Evolutionary conservation across 2,329 filamentous ascomycete genomes (phyloP).

Genomic region (Aspergillus sp.): DNA sequence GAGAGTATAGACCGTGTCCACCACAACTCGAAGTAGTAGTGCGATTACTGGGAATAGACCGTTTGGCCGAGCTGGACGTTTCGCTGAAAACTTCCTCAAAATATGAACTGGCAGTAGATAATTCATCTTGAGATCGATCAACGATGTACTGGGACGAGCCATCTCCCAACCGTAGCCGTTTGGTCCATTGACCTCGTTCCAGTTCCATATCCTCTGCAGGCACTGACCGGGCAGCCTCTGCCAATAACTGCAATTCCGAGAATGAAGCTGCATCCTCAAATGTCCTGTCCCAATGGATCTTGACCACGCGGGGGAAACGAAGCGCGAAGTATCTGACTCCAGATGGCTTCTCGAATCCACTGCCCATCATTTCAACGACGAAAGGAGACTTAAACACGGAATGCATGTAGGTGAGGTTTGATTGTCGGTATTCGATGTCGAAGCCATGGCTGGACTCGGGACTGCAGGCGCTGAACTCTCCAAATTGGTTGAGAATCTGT

Average conservation of each 20-base stretch:
- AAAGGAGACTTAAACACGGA: conserved; percentile 59
- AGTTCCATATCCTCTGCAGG: conserved; percentile 48
- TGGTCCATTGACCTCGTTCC: conserved; percentile 53
- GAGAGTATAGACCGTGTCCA: not conserved
- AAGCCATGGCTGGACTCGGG: conserved; percentile 28
- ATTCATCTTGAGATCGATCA: conserved; percentile 15
- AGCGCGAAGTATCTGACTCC: conserved; percentile 63
- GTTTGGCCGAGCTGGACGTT: not conserved
- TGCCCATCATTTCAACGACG: conserved; percentile 71
- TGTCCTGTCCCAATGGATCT: conserved; percentile 66
- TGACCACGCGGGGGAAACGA: conserved; percentile 66
- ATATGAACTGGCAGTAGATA: conserved; percentile 13
- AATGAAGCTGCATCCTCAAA: conserved; percentile 62
- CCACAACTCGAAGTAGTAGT: not conserved
- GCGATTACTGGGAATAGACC: not conserved
- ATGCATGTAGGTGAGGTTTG: conserved; percentile 23
- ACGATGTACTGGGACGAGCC: conserved; percentile 15
- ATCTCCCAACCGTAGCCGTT: conserved; percentile 49
- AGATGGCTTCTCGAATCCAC: conserved; percentile 64
- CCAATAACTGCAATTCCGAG: conserved; percentile 58
- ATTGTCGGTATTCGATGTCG: conserved; percentile 39
- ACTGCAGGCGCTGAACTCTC: conserved; percentile 38
- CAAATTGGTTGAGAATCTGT: conserved; percentile 39
- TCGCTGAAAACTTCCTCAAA: conserved; percentile 3
- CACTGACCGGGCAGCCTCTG: conserved; percentile 45